Conservation (phyloP, 805 yeast species). For the Kluyveromyces starmeri region DNA sequence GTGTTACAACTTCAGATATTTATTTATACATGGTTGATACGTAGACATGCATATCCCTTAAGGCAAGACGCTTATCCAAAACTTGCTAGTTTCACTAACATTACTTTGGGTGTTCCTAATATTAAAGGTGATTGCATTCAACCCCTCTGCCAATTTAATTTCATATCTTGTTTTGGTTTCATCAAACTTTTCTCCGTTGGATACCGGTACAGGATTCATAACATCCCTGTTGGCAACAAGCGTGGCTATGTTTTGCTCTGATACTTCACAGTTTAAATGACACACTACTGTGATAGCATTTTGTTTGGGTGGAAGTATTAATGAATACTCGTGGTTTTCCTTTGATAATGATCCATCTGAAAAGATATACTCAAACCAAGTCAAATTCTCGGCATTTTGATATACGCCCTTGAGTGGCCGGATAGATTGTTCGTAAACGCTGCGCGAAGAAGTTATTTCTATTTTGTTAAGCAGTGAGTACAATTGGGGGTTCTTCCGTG, state of each 20-base stretch:
- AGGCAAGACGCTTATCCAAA: conserved; percentile 28
- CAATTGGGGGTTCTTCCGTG: conserved; percentile 12
- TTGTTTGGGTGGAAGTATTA: conserved; percentile 25
- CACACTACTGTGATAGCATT: conserved; percentile 21
- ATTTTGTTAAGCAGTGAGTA: conserved; percentile 17
- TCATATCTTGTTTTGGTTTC: conserved; percentile 17
- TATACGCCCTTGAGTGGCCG: conserved; percentile 24
- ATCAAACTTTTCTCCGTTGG: conserved; percentile 3
- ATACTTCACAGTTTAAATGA: conserved; percentile 8
- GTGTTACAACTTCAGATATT: too few species aligned
- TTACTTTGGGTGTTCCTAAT: conserved; percentile 13
- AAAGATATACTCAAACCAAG: conserved; percentile 26
- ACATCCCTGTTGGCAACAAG: conserved; percentile 20
- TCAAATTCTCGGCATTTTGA: conserved; percentile 21
- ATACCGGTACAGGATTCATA: conserved; percentile 6
- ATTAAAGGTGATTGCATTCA: conserved; percentile 21
- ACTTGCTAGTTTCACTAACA: conserved; percentile 18
- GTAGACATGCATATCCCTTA: too few species aligned
- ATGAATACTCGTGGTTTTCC: conserved; percentile 22
- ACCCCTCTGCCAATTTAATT: conserved; percentile 25
- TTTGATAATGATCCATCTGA: conserved; percentile 19
- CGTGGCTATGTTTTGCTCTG: conserved; percentile 5
- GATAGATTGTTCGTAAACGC: conserved; percentile 22
- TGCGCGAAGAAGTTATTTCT: conserved; percentile 21
- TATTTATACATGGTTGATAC: too few species aligned